Conservation (phyloP, 2,329 filamentous ascomycete genomes). For the Cladosporium sp. region DNA sequence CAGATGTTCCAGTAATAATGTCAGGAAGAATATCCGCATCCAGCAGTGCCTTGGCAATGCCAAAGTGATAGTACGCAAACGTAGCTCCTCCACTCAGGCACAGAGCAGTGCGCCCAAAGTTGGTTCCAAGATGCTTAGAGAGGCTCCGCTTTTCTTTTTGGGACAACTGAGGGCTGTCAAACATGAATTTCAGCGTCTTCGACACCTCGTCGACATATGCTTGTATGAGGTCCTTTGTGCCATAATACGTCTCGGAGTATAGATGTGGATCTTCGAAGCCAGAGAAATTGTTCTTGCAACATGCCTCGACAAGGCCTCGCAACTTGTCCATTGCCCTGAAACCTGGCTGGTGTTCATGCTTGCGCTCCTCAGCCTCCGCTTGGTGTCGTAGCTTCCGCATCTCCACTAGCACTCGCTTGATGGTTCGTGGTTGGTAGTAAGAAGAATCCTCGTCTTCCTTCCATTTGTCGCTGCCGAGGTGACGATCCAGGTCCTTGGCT, state of each 20-base stretch:
- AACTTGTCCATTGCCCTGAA: conserved; percentile 64
- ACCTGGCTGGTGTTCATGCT: conserved; percentile 33
- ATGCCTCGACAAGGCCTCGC: conserved; percentile 74
- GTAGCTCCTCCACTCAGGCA: conserved; percentile 90
- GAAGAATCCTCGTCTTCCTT: conserved; percentile 67
- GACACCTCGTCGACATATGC: conserved; percentile 83
- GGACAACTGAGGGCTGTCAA: conserved; percentile 62
- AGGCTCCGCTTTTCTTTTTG: conserved; percentile 71
- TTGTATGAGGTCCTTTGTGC: conserved; percentile 92
- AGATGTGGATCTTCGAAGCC: conserved; percentile 88
- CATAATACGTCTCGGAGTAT: conserved; percentile 97
- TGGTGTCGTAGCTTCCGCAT: conserved; percentile 58
- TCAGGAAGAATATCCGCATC: conserved; percentile 83
- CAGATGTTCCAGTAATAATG: conserved; percentile 94
- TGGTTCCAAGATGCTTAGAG: conserved; percentile 85
- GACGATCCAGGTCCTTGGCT: conserved; percentile 73
- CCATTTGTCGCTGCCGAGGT: conserved; percentile 77
- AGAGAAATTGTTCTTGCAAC: conserved; percentile 96
- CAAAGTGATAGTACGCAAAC: conserved; percentile 96
- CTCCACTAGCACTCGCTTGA: conserved; percentile 72
- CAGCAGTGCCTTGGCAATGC: conserved; percentile 81
- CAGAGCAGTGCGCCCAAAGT: conserved; percentile 86
- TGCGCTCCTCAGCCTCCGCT: conserved; percentile 52
- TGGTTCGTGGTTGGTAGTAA: conserved; percentile 85
- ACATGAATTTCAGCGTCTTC: conserved; percentile 62